Base-by-base conservation (phyloP, 78 protist species). In the Dictyostelium citrinum region DNA sequence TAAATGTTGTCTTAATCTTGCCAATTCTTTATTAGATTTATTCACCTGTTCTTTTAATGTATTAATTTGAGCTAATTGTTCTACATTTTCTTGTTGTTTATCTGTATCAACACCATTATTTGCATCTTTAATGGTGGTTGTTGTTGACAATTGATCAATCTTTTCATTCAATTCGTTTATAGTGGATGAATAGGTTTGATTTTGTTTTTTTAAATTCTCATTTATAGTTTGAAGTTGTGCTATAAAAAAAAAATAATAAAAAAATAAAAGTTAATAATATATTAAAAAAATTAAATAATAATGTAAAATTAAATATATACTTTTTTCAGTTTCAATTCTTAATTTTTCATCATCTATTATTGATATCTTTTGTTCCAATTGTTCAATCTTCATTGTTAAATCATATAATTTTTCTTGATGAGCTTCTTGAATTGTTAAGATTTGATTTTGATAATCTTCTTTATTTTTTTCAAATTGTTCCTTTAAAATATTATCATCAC, bases 1-100 rank as follows among this genome's bases (percentile, higher is more conserved):
- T 29, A 88, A 27, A 78, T 88, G 81, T 67, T 88, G 84, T 68
- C 85, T 76, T 60, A 88, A 33, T 67, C 93, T 88, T 11, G 85
- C 27, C 72, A 88, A 39, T 68, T 88, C 93, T 35, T 88, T 88
- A 10, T 70, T 76, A 46, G 93, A 88, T 46, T 88, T 88, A 9
- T 14, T 43, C 3, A 88, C 14, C 49, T 78, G 84, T 79, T 78
- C 93, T 60, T 78, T 88, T 45, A 88, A 39, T 41, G 61, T n/a
- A 49, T 35, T 80, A 14, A 70, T 70, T 70, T 70, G 72, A 27
- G 14, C 7, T 24, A 27, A 37, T 27, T 64, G 77, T 70, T 70
- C 77, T 17, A 16, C 12, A 27, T 11, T 64, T 20, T 64, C 35
- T 55, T 55, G 64, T 20, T 67, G 75, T 29, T 55, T 55, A 5